Conservation (phyloP, 257 asterid species). For the Echium plantagineum region DNA sequence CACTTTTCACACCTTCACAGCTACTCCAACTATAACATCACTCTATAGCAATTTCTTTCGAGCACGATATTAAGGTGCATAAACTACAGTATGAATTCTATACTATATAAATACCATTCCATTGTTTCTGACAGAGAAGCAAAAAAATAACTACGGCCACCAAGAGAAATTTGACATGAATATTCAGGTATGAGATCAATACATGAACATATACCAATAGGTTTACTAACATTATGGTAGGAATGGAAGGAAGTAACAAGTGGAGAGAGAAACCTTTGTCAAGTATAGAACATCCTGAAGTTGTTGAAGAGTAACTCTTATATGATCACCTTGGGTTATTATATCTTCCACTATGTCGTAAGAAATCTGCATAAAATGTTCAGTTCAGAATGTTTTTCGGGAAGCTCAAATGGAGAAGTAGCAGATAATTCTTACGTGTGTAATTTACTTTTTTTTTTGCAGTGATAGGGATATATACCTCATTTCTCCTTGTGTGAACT, state of each 20-base stretch:
- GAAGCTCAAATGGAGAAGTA: neutral
- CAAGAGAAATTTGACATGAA: neutral
- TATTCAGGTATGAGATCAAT: neutral
- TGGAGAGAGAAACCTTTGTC: constrained; percentile 54
- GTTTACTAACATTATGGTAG: constrained; percentile 1
- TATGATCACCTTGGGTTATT: constrained; percentile 66
- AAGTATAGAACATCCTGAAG: constrained; percentile 84
- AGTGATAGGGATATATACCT: constrained; percentile 36
- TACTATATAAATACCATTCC: no score
- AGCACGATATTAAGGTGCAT: neutral
- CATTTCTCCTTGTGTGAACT: constrained; percentile 65
- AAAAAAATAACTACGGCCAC: neutral
- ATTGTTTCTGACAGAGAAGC: neutral
- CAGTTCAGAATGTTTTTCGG: neutral
- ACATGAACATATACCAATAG: neutral
- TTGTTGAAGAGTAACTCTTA: constrained; percentile 70
- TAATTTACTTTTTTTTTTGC: neutral
- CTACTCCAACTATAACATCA: neutral
- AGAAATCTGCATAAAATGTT: constrained; percentile 46
- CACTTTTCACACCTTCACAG: neutral
- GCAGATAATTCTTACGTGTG: constrained; percentile 8
- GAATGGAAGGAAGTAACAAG: constrained; percentile 2
- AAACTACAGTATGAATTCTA: no score
- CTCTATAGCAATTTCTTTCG: no score
- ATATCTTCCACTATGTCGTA: constrained; percentile 79